phyloP scores from a whole-genome alignment of 2,329 filamentous ascomycete genomes.

The Lachnellula arida region DNA sequence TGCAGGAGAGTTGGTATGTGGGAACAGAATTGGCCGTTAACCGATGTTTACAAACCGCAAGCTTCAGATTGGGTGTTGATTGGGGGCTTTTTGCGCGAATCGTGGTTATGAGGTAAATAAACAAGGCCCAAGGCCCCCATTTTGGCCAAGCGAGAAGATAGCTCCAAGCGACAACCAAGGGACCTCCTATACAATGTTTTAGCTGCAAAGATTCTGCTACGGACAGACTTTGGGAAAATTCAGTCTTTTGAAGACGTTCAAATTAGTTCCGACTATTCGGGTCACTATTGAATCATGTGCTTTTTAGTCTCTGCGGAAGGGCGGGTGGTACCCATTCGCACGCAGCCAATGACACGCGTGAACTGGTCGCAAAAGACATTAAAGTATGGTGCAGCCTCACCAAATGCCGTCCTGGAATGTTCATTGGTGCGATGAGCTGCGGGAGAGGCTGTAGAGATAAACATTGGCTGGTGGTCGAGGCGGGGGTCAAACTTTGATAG shows the following conservation, averaged over 20 bases:
- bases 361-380: constrained; percentile 12
- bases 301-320: constrained; percentile 18
- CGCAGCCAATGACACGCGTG: constrained; percentile 16
- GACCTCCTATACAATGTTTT: not conserved
- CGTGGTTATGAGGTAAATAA: constrained; percentile 19
- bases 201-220: not conserved
- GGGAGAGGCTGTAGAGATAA: constrained; percentile 8
- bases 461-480: not conserved
- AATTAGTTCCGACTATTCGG: constrained; percentile 19
- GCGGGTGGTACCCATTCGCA: constrained; percentile 8
- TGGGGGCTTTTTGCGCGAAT: constrained; percentile 13
- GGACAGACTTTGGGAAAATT: not conserved
- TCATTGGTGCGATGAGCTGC: constrained; percentile 4
- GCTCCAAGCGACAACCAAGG: constrained; percentile 3
- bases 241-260: constrained; percentile 10
- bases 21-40: constrained; percentile 15
- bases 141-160: constrained; percentile 18
- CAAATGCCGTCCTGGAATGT: not conserved
- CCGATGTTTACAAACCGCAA: constrained; percentile 23
- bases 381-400: constrained; percentile 19
- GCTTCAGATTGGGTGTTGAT: not conserved
- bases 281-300: constrained; percentile 26
- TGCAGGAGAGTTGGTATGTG: constrained; percentile 19
- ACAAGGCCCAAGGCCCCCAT: constrained; percentile 20
- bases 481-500: not conserved